Percentiles rank a stretch among this genome's conserved stretches.
These are phyloP conservation scores for Saprolegnia parasitica DNA, from an alignment of 352 stramenopile species.

Conservation along the genomic window DNA sequence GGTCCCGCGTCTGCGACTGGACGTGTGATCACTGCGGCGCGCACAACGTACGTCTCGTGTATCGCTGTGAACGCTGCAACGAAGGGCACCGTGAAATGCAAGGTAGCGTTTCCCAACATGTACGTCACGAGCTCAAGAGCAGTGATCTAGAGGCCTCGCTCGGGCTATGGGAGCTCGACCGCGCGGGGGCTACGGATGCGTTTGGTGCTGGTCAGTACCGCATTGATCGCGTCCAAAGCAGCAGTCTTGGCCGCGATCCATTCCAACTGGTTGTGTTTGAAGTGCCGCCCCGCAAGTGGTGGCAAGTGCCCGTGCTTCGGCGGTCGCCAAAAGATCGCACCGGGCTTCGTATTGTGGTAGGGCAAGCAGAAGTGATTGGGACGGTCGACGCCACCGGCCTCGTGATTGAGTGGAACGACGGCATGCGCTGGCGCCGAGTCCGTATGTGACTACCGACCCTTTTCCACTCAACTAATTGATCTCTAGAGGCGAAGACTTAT, in stretches of 20 bases:
- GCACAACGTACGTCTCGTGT: not conserved
- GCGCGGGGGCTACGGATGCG: not conserved
- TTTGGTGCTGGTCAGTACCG: conserved; percentile 17
- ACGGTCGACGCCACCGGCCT: not conserved
- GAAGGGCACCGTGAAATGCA: conserved; percentile 4
- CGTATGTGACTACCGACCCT: not conserved
- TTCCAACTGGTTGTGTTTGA: not conserved
- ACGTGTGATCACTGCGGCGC: conserved; percentile 7
- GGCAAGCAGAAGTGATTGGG: not conserved
- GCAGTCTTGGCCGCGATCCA: not conserved
- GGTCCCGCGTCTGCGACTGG: not conserved
- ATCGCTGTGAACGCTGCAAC: conserved; percentile 8
- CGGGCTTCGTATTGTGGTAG: not conserved
- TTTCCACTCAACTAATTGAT: not conserved
- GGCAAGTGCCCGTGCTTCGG: not conserved
- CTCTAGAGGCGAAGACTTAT: not conserved
- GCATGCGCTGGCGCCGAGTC: conserved; percentile 8
- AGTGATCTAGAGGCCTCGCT: not conserved
- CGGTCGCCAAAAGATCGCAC: not conserved
- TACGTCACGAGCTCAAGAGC: not conserved
- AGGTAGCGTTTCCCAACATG: not conserved
- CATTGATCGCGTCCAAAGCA: not conserved
- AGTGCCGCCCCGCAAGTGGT: conserved; percentile 17
- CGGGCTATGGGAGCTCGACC: conserved; percentile 17
- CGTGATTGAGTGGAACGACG: conserved; percentile 1